Evolutionary conservation across 2,329 filamentous ascomycete genomes (phyloP), one percentile per base, ranked within the genome.

Genomic region (Chalaropsis ovoidea): DNA sequence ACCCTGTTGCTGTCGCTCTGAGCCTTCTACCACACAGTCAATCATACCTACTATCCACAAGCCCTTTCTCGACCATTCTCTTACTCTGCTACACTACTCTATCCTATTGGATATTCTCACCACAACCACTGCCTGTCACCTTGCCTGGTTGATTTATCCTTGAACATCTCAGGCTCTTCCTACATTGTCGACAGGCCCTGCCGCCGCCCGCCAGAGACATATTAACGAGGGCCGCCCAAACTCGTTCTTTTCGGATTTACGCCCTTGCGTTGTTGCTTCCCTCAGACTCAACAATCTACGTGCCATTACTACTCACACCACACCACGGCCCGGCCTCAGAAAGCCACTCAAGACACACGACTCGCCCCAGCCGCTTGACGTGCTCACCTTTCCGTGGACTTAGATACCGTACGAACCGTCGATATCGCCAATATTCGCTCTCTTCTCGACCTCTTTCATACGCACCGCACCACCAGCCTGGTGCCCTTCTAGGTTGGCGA

Each of bases 191-290:
- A 39, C 35, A 1, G 35, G 8, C 35, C 8, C 35, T 39, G 35
- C 35, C 35, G 10, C 22, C 17, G 52, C 52, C 52, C 8, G 11
- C 54, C 15, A n/a, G 27, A 39, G 24, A n/a, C 15, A 58, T 27
- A 17, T 39, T 35, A 6, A 39, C 35, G 35, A 10, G 35, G 35
- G 19, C 22, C 27, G 24, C 43, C 43, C 43, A 39, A 39, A 11
- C 31, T 10, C 31, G 31, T 27, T n/a, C 54, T 58, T 19, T 39
- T 31, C 2, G 39, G 17, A 39, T 17, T 27, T n/a, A 19, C 27
- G 54, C 54, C 54, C 27, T 58, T 58, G 54, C 31, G 54, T 35
- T 58, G 54, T 35, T 39, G 47, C 22, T 58, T 39, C 17, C 24
- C 27, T 31, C 54, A 8, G 54, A 39, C 31, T 19, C 24, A 31